A percentile compares a stretch with the other conserved stretches of the same genome.
phyloP scores from a whole-genome alignment of 441 rosid genomes.

The Macaranga tanarius region DNA sequence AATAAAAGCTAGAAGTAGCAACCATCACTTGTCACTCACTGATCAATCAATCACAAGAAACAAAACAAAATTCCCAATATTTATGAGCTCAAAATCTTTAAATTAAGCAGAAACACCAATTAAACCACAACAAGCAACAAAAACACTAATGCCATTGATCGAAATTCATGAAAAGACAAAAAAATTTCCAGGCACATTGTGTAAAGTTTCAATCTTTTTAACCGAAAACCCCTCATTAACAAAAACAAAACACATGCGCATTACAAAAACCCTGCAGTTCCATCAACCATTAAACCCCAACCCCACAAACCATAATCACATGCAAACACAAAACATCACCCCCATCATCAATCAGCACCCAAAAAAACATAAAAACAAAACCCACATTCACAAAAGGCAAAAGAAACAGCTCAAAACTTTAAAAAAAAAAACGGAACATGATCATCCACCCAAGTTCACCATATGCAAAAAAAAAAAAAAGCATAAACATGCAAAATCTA shows the following conservation, averaged over 20 bases:
- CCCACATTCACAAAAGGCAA: not conserved
- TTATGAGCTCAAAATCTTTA: constrained; percentile 5
- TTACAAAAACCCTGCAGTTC: constrained; percentile 23
- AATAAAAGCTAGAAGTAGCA: not conserved
- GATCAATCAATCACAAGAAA: constrained; percentile 3
- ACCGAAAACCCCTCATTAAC: constrained; percentile 10
- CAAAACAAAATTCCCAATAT: constrained; percentile 11
- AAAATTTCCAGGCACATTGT: constrained; percentile 29
- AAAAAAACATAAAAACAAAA: not conserved
- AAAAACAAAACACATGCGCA: constrained; percentile 20
- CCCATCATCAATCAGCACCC: not conserved
- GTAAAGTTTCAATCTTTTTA: constrained; percentile 10
- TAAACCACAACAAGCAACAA: constrained; percentile 2
- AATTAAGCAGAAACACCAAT: not conserved
- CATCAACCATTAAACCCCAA: constrained; percentile 13
- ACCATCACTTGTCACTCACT: not conserved
- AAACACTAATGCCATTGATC: constrained; percentile 3
- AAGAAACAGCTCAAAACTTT: not conserved
- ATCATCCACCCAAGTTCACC: constrained; percentile 13
- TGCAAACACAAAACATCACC: constrained; percentile 22
- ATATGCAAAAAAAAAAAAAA: not conserved
- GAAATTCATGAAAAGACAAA: constrained; percentile 5
- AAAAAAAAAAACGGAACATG: constrained; percentile 14
- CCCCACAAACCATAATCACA: constrained; percentile 17
- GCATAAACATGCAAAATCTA: constrained; percentile 1